phyloP scores from a whole-genome alignment of 2,329 filamentous ascomycete species.

The Diaporthe australafricana region DNA sequence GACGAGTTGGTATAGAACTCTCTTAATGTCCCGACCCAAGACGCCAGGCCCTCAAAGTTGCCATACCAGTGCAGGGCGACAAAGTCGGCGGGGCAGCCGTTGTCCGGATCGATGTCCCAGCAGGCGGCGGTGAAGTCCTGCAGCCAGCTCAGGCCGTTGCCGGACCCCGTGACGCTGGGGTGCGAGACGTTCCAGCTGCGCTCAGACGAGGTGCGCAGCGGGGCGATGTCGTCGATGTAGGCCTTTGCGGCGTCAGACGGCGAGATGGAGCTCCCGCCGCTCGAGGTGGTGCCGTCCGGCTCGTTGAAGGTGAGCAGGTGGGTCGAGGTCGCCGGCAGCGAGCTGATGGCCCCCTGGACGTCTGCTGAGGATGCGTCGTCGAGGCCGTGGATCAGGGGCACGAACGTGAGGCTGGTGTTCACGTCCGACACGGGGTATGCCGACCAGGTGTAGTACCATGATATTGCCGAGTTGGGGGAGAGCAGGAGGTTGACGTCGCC shows the following conservation, averaged over 20 bases:
- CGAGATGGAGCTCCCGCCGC: conserved; percentile 53
- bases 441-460: conserved; percentile 59
- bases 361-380: conserved; percentile 46
- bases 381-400: conserved; percentile 53
- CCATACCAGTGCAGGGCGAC: conserved; percentile 57
- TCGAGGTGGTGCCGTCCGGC: conserved; percentile 53
- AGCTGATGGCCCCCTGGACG: conserved; percentile 43
- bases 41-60: conserved; percentile 48
- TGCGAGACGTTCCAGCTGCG: conserved; percentile 54
- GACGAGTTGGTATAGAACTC: conserved; percentile 47
- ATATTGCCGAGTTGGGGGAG: conserved; percentile 51
- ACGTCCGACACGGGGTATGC: conserved; percentile 44
- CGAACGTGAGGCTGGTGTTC: conserved; percentile 46
- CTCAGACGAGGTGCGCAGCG: conserved; percentile 43
- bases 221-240: conserved; percentile 52
- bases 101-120: conserved; percentile 49
- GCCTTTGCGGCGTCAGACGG: conserved; percentile 51
- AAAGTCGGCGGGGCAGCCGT: conserved; percentile 54
- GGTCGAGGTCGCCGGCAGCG: conserved; percentile 49
- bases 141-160: conserved; percentile 53
- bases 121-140: conserved; percentile 54
- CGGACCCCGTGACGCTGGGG: conserved; percentile 54
- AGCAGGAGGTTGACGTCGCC: conserved; percentile 50
- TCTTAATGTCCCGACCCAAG: conserved; percentile 50
- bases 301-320: conserved; percentile 56